A percentile compares a stretch with the other conserved stretches of the same genome.
phyloP scores from a whole-genome alignment of 2,329 filamentous ascomycete genomes.

The Neoascochyta sp. region DNA sequence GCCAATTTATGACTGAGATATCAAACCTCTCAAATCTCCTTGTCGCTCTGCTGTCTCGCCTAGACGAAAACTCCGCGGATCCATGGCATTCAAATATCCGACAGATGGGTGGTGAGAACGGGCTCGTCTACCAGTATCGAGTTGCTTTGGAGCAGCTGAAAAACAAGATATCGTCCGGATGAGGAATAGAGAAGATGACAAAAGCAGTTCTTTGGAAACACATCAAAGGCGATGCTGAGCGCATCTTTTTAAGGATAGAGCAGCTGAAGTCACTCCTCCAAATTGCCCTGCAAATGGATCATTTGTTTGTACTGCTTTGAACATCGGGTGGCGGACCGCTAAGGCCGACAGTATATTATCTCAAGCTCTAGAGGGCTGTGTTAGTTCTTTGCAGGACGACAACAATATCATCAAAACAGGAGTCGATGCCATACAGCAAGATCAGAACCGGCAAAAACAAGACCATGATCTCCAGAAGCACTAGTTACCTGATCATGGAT shows the following conservation, averaged over 20 bases:
- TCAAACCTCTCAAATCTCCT: conserved; percentile 17
- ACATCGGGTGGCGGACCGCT: not conserved
- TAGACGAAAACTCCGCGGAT: conserved; percentile 11
- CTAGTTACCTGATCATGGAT: conserved; percentile 2
- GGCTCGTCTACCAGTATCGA: conserved; percentile 16
- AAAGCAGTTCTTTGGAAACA: conserved; percentile 1
- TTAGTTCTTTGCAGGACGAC: conserved; percentile 1
- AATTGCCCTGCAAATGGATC: conserved; percentile 4
- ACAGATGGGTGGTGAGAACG: conserved; percentile 6
- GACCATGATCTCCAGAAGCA: too few relatives aligned
- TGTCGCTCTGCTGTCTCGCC: conserved; percentile 11
- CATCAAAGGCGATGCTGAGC: conserved; percentile 2
- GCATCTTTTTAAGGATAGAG: conserved; percentile 2
- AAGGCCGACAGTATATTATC: conserved; percentile 1
- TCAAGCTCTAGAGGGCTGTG: not conserved
- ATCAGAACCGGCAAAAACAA: conserved; percentile 3
- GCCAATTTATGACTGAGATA: conserved; percentile 10
- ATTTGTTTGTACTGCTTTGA: conserved; percentile 1
- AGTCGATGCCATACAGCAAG: conserved; percentile 1
- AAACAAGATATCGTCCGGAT: conserved; percentile 1
- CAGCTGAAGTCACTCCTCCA: conserved; percentile 3
- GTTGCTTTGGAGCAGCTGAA: conserved; percentile 12
- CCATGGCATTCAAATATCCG: conserved; percentile 14
- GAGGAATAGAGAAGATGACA: conserved; percentile 2
- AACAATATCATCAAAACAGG: not conserved